Conservation (phyloP, 306 rosid genomes). For the Casuarina glauca region DNA sequence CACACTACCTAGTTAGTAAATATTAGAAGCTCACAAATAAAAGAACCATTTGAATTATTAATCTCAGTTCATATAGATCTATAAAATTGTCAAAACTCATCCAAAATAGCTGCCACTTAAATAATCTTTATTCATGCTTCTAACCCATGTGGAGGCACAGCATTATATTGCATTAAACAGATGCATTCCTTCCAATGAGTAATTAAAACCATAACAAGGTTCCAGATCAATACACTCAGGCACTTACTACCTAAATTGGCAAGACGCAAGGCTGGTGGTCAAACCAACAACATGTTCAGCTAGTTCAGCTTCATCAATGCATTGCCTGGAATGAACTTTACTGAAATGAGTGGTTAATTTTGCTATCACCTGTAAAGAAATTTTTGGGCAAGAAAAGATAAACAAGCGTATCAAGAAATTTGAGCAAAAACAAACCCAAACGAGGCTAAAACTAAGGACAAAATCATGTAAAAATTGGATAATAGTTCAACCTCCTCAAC, state of each 20-base stretch:
- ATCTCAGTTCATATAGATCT: slow-evolving; percentile 2
- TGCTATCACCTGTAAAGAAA: slow-evolving; percentile 64
- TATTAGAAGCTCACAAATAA: neutral
- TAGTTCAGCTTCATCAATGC: slow-evolving; percentile 91
- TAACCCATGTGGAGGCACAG: neutral
- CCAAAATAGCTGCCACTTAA: neutral
- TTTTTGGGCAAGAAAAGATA: slow-evolving; percentile 18
- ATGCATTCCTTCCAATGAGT: neutral
- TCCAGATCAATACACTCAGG: slow-evolving; percentile 15
- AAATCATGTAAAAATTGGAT: slow-evolving; percentile 22
- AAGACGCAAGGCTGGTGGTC: slow-evolving; percentile 86
- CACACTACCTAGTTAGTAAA: neutral
- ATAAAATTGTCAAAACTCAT: neutral
- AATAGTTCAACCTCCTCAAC: slow-evolving; percentile 77
- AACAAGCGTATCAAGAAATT: neutral
- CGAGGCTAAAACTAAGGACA: slow-evolving; percentile 15
- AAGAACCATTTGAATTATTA: neutral
- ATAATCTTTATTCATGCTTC: neutral
- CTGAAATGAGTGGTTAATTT: slow-evolving; percentile 64
- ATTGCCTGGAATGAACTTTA: slow-evolving; percentile 85
- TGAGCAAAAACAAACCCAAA: neutral
- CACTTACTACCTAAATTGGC: slow-evolving; percentile 77
- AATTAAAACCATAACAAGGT: slow-evolving; percentile 5
- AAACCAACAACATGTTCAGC: slow-evolving; percentile 95
- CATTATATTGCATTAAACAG: neutral